Evolutionary conservation across 1,284 basidiomycete genomes (phyloP), one percentile per base, ranked within the genome.

Genomic region (Pseudozyma sp.): DNA sequence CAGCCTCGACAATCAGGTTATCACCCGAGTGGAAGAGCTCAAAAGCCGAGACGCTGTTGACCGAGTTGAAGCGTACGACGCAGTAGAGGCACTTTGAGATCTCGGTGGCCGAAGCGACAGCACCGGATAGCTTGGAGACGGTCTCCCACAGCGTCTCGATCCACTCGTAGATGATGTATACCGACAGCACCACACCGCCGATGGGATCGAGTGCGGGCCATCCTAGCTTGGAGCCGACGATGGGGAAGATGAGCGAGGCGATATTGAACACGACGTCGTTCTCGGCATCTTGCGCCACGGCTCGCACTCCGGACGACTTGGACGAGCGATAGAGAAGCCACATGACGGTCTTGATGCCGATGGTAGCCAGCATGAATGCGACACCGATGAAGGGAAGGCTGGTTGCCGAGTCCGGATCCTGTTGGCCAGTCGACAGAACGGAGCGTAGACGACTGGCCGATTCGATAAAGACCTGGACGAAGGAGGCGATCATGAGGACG

Each of bases 401-500:
- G 11, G 71, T 58, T 8, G 69, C 58, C 3, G 61, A 71, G 7
- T 83, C n/a, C 80, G 82, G 14, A 80, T 73, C 54, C 11, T 54
- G 30, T 7, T 53, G 64, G 2, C 79, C 65, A 4, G 84, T 84
- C 7, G 66, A 55, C 31, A 85, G 68, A 0, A 87, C 71, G 10
- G 53, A 52, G 40, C 65, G 69, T 10, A 84, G 47, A 13, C 82
- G 71, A 30, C 75, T 56, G 10, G 69, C 40, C 8, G 79, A 80
- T 52, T 83, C 82, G 62, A 84, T 74, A 30, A 84, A 68, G 29
- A 84, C 82, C 51, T 81, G 79, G 7, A 65, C 60, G 24, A 82
- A 78, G n/a, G 68, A 87, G 0, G 87, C 85, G 50, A 88, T 88
- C 88, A 88, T 88, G 39, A 87, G 85, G n/a, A 89, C 87, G n/a